Evolutionary conservation across 73 alveolate genomes (phyloP).

Genomic region (Paramecium octaurelia): DNA sequence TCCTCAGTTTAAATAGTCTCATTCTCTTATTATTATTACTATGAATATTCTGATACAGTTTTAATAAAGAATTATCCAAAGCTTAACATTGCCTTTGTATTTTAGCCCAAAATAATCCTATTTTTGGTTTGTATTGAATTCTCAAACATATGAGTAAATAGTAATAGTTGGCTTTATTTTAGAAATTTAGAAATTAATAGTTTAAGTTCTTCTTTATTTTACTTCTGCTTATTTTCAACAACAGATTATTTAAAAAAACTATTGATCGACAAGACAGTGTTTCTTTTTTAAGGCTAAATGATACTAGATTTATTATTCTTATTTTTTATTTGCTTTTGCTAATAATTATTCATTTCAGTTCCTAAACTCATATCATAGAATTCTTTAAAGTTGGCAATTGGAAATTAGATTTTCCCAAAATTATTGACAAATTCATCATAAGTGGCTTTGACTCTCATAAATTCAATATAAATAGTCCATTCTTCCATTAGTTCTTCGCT

Average conservation of each 20-base stretch:
- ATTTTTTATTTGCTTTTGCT: background rate
- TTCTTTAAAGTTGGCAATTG: background rate
- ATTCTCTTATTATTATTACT: background rate
- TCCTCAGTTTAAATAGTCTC: background rate
- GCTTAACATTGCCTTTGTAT: background rate
- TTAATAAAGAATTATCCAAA: background rate
- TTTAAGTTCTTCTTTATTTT: background rate
- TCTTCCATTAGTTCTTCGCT: constrained; percentile 53
- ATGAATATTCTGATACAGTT: background rate
- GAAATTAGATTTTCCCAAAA: constrained; percentile 41
- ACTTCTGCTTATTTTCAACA: background rate
- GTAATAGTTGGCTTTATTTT: background rate
- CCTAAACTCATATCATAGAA: constrained; percentile 8
- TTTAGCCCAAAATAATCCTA: background rate
- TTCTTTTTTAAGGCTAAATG: background rate
- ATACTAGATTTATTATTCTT: background rate
- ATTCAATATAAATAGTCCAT: constrained; percentile 52
- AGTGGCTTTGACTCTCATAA: constrained; percentile 53
- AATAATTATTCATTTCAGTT: background rate
- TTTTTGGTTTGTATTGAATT: background rate
- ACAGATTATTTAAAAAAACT: background rate
- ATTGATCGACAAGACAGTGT: background rate
- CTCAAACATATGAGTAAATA: background rate
- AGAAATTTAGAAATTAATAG: background rate
- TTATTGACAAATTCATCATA: constrained; percentile 47